Conservation (phyloP, 495 filamentous ascomycete species). For the Hyaloscypha variabilis region DNA sequence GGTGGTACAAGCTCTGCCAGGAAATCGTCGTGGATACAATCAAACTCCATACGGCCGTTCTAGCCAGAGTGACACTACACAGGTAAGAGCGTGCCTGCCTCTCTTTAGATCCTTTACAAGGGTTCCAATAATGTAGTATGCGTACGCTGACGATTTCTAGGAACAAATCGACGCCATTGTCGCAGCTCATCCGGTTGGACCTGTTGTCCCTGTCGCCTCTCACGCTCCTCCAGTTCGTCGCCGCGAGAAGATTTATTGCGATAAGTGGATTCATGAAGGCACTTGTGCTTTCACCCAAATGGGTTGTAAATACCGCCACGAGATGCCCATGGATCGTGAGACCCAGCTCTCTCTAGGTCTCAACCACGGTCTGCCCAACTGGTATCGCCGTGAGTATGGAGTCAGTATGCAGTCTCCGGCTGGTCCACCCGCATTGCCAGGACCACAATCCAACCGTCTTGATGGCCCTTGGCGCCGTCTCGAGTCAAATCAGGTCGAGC, state of each 20-base stretch:
- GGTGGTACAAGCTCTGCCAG: not conserved
- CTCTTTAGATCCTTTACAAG: not conserved
- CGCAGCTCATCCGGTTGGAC: not conserved
- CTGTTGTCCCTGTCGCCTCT: not conserved
- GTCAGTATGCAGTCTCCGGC: not conserved
- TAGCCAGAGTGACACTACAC: not conserved
- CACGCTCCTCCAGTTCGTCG: constrained; percentile 4
- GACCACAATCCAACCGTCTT: not conserved
- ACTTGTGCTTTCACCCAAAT: constrained; percentile 83
- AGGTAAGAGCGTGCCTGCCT: not conserved
- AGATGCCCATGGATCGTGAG: constrained; percentile 69
- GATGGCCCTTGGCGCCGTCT: constrained; percentile 16
- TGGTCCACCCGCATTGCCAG: not conserved
- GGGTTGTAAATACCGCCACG: constrained; percentile 85
- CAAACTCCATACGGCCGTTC: too few relatives aligned
- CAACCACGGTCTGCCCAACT: constrained; percentile 51
- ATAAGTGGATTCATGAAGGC: constrained; percentile 83
- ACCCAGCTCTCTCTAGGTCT: constrained; percentile 66
- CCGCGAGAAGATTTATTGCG: constrained; percentile 74
- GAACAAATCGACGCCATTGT: constrained; percentile 27
- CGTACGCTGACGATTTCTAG: constrained; percentile 9
- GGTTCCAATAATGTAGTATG: not conserved
- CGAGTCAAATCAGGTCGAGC: not conserved
- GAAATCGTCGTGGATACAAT: not conserved
- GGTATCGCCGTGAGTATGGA: constrained; percentile 45